These are phyloP conservation scores for Raphidocelis subcapitata DNA, from an alignment of 139 green algal species.

Conservation along the genomic window DNA sequence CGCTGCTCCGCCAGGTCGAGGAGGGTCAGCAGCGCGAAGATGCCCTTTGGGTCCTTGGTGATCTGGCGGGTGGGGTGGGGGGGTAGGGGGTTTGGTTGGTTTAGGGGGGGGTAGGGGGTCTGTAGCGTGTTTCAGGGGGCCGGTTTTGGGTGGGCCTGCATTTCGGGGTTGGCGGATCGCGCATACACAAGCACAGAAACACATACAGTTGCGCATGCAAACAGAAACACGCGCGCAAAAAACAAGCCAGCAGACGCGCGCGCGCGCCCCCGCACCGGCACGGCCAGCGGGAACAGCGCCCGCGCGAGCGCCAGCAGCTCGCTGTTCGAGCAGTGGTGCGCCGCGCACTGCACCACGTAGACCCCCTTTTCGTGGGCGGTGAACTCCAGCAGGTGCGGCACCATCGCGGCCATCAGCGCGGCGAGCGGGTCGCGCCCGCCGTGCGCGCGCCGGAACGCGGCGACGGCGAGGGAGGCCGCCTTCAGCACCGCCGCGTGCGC, in stretches of 20 bases:
- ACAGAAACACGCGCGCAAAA: too few species aligned
- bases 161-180: too few species aligned
- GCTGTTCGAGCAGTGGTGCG: background rate
- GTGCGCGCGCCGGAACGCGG: too few species aligned
- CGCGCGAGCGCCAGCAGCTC: constrained; percentile 22
- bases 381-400: constrained; percentile 24
- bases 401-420: constrained; percentile 21
- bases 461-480: too few species aligned
- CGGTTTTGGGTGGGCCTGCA: too few species aligned
- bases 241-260: too few species aligned
- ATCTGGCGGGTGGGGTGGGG: background rate
- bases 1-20: constrained; percentile 16
- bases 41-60: constrained; percentile 3
- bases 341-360: constrained; percentile 31
- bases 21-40: constrained; percentile 19
- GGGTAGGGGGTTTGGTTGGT: too few species aligned
- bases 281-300: constrained; percentile 4
- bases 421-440: too few species aligned
- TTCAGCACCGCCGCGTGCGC: background rate
- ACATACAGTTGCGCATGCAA: too few species aligned
- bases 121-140: too few species aligned
- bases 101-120: too few species aligned
- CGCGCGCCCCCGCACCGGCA: background rate
- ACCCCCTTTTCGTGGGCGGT: constrained; percentile 34
- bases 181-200: too few species aligned